Evolutionary conservation across 176 grass and related monocot genomes (phyloP).

Genomic region (Ensete glaucum): DNA sequence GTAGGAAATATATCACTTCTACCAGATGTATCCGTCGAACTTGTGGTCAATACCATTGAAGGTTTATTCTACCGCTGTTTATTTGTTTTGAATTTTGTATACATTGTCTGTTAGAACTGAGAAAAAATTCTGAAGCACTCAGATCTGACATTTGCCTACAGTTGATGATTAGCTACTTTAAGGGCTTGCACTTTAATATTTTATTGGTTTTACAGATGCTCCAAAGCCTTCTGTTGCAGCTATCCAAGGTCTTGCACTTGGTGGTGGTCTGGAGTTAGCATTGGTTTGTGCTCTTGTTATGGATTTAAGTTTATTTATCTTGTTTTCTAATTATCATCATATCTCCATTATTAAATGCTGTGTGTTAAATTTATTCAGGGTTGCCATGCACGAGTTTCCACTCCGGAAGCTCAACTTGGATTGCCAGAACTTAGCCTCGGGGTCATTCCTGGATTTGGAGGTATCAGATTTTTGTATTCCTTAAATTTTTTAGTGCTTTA

Average conservation of each 20-base stretch:
- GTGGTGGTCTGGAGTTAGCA: conserved; percentile 81
- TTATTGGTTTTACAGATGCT: conserved; percentile 29
- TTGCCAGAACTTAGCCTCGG: conserved; percentile 92
- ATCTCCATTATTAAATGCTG: background rate
- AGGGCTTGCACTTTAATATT: background rate
- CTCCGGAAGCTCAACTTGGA: conserved; percentile 91
- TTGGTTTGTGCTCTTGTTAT: conserved; percentile 45
- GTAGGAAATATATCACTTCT: conserved; percentile 59
- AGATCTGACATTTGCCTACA: background rate
- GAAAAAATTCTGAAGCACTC: no score
- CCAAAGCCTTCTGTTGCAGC: conserved; percentile 96
- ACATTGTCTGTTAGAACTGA: no score
- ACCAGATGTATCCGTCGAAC: conserved; percentile 73
- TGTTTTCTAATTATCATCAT: background rate
- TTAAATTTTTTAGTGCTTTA: conserved; percentile 1
- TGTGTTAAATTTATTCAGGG: conserved; percentile 33
- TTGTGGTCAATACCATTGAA: conserved; percentile 81
- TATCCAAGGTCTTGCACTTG: conserved; percentile 89
- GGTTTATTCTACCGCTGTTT: conserved; percentile 14
- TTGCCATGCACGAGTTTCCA: conserved; percentile 94
- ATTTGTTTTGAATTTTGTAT: no score
- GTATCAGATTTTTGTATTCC: conserved; percentile 25
- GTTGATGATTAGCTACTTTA: background rate
- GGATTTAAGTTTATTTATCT: background rate
- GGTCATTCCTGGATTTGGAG: conserved; percentile 95